These are phyloP conservation scores for Ustilago xerochloae DNA, from an alignment of 1,284 basidiomycete species.

Conservation along the genomic window DNA sequence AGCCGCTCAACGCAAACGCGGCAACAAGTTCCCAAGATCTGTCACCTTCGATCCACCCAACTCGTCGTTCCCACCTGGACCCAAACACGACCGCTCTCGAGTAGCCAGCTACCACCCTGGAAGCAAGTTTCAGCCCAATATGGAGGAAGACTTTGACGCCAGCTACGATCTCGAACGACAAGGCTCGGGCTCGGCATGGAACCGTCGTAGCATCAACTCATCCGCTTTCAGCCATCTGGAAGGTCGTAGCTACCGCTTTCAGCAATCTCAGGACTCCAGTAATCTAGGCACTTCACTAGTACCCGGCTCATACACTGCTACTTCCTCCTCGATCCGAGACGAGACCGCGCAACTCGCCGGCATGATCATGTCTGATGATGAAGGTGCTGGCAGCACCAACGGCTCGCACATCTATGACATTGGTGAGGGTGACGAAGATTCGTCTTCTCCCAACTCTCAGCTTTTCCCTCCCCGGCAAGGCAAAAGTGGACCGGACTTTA, in stretches of 20 bases:
- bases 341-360: conserved; percentile 64
- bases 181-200: conserved; percentile 17
- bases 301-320: conserved; percentile 62
- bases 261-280: conserved; percentile 33
- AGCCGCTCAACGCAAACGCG: conserved; percentile 20
- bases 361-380: conserved; percentile 59
- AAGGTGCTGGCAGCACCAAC: conserved; percentile 25
- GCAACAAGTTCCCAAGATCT: conserved; percentile 32
- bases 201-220: conserved; percentile 35
- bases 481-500: conserved; percentile 5
- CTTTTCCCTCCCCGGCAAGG: conserved; percentile 31
- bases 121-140: conserved; percentile 1
- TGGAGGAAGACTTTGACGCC: conserved; percentile 32
- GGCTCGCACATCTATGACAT: conserved; percentile 44
- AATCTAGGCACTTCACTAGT: conserved; percentile 26
- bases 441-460: conserved; percentile 15
- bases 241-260: conserved; percentile 59
- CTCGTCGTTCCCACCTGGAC: conserved; percentile 45
- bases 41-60: conserved; percentile 46
- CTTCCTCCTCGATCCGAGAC: conserved; percentile 58
- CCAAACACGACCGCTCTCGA: conserved; percentile 23
- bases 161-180: conserved; percentile 47
- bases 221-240: conserved; percentile 61
- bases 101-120: conserved; percentile 34
- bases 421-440: conserved; percentile 48